Evolutionary conservation across 2,329 filamentous ascomycete species (phyloP), one percentile per base, ranked within the genome.

Genomic region (Mycosphaerella arachidis): DNA sequence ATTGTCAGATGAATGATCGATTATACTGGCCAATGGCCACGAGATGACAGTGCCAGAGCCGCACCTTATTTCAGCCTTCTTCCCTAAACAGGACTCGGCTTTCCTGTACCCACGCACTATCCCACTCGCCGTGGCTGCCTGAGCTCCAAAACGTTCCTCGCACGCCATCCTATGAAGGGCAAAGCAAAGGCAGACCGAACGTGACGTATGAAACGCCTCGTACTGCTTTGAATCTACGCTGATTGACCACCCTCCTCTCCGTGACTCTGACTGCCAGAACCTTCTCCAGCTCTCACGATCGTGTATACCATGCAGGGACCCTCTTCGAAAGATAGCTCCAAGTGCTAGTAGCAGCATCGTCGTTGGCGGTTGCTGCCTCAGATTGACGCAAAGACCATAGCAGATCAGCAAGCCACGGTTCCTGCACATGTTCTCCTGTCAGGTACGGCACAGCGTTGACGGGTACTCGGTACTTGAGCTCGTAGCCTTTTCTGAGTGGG

Each of bases 41-140:
- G 53, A 55, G 37, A 57, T 30, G n/a, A 29, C 31, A 18, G 24
- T 37, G 27, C 33, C 35, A 59, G 63, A 63, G 63, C 63, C 61
- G 63, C 61, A 66, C 59, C 59, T 66, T 62, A 63, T 55, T 59
- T 60, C 51, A 57, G 40, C 53, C 50, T 55, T 31, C 45, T 48
- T 46, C 12, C 45, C 43, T n/a, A 59, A 55, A 31, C 30, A 53
- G 33, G 35, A n/a, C 55, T 53, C 50, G 29, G 33, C 43, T 43
- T 16, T 53, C 43, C 54, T 30, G 35, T 27, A 31, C 33, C 52
- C 35, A 31, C 40, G 48, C 51, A 40, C 30, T 30, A 54, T 48
- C 45, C 31, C 50, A 24, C 56, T 61, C 56, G 50, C 50, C 43
- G 57, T 62, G 63, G 57, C 59, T 60, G 55, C 59, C 59, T 63